These are phyloP conservation scores for Colletotrichum phormii DNA, from an alignment of 2,329 filamentous ascomycete genomes.

Conservation along the genomic window DNA sequence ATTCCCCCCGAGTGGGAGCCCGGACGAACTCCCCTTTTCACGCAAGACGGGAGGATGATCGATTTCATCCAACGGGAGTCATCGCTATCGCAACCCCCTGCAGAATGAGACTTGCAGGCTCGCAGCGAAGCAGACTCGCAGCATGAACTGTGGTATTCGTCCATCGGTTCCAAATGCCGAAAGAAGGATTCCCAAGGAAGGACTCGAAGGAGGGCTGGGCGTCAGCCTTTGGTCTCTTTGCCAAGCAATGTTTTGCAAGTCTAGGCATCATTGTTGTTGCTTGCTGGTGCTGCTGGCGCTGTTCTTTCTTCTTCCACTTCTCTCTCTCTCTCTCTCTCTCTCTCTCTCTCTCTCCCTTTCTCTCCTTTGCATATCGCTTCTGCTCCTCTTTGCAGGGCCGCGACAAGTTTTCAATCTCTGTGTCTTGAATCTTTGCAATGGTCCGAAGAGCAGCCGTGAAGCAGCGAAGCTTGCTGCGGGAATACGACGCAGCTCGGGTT, in stretches of 20 bases:
- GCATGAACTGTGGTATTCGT: too few species aligned
- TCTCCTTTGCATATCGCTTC: background rate
- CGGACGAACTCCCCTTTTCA: constrained; percentile 36
- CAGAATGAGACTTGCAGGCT: background rate
- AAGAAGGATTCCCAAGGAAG: background rate
- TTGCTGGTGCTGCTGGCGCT: background rate
- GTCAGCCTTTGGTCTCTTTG: background rate
- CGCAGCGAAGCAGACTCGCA: background rate
- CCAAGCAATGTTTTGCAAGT: background rate
- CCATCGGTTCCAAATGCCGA: constrained; percentile 30
- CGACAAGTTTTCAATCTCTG: constrained; percentile 20
- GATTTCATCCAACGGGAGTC: constrained; percentile 20
- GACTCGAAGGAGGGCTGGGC: background rate
- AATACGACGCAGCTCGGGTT: background rate
- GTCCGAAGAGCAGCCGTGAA: constrained; percentile 32
- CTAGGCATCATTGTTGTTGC: background rate
- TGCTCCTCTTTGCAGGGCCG: background rate
- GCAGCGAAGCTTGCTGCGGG: background rate
- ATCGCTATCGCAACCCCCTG: constrained; percentile 29
- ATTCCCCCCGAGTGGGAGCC: constrained; percentile 36
- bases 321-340: background rate
- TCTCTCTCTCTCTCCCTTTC: background rate
- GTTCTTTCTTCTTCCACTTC: background rate
- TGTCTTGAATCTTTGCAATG: constrained; percentile 14
- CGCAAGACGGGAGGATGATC: constrained; percentile 35